Percentiles rank a stretch among this genome's conserved stretches.
Evolutionary conservation across 1,139 yeast species (phyloP).

Genomic region (Lodderomyces elongisporus): DNA sequence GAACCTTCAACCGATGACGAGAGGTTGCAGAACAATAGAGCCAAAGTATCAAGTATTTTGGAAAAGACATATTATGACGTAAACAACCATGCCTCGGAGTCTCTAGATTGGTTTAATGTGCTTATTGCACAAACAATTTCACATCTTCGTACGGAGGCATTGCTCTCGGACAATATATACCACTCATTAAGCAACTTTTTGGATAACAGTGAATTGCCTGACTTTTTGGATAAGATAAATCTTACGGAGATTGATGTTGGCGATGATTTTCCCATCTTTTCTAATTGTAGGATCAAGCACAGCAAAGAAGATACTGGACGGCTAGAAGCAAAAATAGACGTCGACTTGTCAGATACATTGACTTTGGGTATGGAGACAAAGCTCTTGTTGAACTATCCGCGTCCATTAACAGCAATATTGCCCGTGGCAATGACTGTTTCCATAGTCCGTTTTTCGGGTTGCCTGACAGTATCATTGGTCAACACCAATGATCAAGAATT

Average conservation of each 20-base stretch:
- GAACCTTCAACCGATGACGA: slow-evolving; percentile 16
- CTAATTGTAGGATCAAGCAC: slow-evolving; percentile 81
- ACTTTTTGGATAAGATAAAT: slow-evolving; percentile 69
- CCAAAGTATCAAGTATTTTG: slow-evolving; percentile 44
- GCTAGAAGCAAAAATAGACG: slow-evolving; percentile 88
- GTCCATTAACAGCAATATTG: slow-evolving; percentile 75
- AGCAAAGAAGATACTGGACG: slow-evolving; percentile 46
- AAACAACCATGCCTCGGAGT: slow-evolving; percentile 78
- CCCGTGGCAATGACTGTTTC: slow-evolving; percentile 85
- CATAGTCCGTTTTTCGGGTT: slow-evolving; percentile 88
- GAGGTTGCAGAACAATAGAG: slow-evolving; percentile 14
- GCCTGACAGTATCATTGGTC: slow-evolving; percentile 73
- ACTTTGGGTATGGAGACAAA: slow-evolving; percentile 88
- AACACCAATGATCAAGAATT: slow-evolving; percentile 44
- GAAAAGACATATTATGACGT: slow-evolving; percentile 94
- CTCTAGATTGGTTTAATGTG: slow-evolving; percentile 95
- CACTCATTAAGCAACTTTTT: slow-evolving; percentile 62
- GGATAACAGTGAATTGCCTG: slow-evolving; percentile 57
- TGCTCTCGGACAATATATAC: slow-evolving; percentile 76
- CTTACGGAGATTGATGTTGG: slow-evolving; percentile 91
- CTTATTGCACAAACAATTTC: slow-evolving; percentile 85
- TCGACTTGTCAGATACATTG: slow-evolving; percentile 83
- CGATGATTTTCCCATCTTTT: slow-evolving; percentile 90
- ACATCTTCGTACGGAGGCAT: slow-evolving; percentile 82
- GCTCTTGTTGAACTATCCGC: slow-evolving; percentile 76